Evolutionary conservation across 495 filamentous ascomycete genomes (phyloP), one percentile per base, ranked within the genome.

Genomic region (Hypoxylon fuscum): DNA sequence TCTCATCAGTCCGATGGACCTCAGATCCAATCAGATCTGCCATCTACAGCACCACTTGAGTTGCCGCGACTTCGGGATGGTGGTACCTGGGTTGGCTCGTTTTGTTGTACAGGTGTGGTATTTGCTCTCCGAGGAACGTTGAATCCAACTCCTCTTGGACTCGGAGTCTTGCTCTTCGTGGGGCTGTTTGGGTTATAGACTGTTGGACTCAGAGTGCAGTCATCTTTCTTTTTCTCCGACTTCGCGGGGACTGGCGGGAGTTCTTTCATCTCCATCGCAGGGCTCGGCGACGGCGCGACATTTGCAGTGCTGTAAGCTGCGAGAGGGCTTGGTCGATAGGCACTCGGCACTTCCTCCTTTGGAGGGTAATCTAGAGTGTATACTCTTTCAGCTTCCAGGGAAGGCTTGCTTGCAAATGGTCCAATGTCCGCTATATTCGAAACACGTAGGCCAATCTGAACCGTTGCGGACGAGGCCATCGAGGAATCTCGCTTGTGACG

Each of bases 391-490:
- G 29, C 2, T 43, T 59, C 66, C 23, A 41, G 73, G 49, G 45
- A 51, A 41, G 35, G 41, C 23, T 58, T 66, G 65, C 32, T 23
- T 47, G 25, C 50, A 8, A 74, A 47, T 37, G 72, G 73, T 2
- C 72, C 68, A 14, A 78, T 75, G 40, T 80, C 76, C 8, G 74
- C 73, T 0, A 81, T 69, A 3, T 78, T 79, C 5, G 79, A 81
- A 43, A 81, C 68, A 23, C 79, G 75, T 8, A 81, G 64, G 0
- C 79, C 79, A 41, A 81, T 81, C 44, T 80, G 78, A 41, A 81
- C 79, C 1, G 79, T 81, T 31, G 78, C 76, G 15, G 75, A 76
- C 7, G 78, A 80, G 10, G 70, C 70, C 35, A 80, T 65, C 0
- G 79, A 81, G 0, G 78, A 80, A 43, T 80, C 73, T 27, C 79